These are phyloP conservation scores for Taphrina confusa DNA, from an alignment of 1,139 yeast species.

Conservation along the genomic window DNA sequence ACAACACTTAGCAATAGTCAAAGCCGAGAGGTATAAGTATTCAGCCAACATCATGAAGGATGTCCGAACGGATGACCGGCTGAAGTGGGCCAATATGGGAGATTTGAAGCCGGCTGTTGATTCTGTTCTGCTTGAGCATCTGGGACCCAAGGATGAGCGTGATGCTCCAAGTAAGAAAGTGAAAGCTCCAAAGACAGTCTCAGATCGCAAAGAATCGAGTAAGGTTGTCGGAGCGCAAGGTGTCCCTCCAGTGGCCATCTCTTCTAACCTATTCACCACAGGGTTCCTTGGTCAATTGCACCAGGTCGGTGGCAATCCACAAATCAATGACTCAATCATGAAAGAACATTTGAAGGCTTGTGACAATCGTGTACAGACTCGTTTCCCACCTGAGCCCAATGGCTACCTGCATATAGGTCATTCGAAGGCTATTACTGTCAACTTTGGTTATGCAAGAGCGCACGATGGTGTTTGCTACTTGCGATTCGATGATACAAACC, in stretches of 20 bases:
- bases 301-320: constrained; percentile 93
- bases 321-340: constrained; percentile 81
- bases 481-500: constrained; percentile 96
- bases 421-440: constrained; percentile 94
- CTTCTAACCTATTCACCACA: constrained; percentile 84
- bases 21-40: constrained; percentile 69
- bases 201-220: too few relatives aligned
- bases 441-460: constrained; percentile 86
- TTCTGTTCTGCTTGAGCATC: constrained; percentile 61
- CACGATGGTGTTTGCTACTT: constrained; percentile 84
- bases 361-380: constrained; percentile 78
- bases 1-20: constrained; percentile 59
- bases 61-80: constrained; percentile 66
- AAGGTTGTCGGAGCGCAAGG: too few relatives aligned
- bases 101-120: constrained; percentile 85
- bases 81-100: constrained; percentile 91
- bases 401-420: constrained; percentile 97
- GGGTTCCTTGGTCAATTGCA: constrained; percentile 96
- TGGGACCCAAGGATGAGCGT: constrained; percentile 96
- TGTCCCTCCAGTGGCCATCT: constrained; percentile 39
- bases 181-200: constrained; percentile 48
- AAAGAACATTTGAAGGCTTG: constrained; percentile 74
- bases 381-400: constrained; percentile 98
- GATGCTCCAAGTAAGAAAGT: constrained; percentile 77
- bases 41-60: constrained; percentile 77